phyloP scores from a whole-genome alignment of 176 grass and related monocot species.

The Rhynchospora breviuscula region DNA sequence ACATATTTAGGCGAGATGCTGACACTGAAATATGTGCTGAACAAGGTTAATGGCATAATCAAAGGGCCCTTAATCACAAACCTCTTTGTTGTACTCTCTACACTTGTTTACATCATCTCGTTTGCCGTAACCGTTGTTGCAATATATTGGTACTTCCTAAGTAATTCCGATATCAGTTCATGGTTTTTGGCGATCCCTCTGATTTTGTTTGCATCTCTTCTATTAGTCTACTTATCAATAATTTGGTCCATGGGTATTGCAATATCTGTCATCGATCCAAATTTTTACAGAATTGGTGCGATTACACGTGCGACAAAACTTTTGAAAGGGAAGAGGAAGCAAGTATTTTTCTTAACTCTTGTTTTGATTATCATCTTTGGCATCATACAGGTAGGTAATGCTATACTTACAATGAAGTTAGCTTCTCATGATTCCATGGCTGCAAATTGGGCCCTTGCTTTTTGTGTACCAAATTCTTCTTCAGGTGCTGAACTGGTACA shows the following conservation, averaged over 20 bases:
- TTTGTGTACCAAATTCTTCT: background rate
- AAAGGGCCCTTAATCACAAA: conserved; percentile 32
- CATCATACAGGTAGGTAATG: background rate
- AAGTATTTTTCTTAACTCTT: background rate
- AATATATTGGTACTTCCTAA: background rate
- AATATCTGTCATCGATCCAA: conserved; percentile 22
- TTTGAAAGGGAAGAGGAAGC: conserved; percentile 25
- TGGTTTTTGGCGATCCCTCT: background rate
- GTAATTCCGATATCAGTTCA: background rate
- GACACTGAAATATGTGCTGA: background rate
- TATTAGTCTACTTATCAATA: background rate
- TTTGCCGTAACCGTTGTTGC: background rate
- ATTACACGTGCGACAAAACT: conserved; percentile 13
- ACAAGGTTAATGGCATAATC: conserved; percentile 1
- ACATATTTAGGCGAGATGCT: conserved; percentile 19
- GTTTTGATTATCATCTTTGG: background rate
- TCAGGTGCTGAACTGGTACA: background rate
- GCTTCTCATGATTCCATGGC: background rate
- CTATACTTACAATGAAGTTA: background rate
- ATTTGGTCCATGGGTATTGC: conserved; percentile 6
- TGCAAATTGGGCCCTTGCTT: background rate
- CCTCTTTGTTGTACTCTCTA: background rate
- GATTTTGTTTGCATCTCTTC: background rate
- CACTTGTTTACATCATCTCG: background rate
- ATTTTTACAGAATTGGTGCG: conserved; percentile 15